Base-by-base conservation (phyloP, 768 basidiomycete genomes). In the Heimioporus sp. region DNA sequence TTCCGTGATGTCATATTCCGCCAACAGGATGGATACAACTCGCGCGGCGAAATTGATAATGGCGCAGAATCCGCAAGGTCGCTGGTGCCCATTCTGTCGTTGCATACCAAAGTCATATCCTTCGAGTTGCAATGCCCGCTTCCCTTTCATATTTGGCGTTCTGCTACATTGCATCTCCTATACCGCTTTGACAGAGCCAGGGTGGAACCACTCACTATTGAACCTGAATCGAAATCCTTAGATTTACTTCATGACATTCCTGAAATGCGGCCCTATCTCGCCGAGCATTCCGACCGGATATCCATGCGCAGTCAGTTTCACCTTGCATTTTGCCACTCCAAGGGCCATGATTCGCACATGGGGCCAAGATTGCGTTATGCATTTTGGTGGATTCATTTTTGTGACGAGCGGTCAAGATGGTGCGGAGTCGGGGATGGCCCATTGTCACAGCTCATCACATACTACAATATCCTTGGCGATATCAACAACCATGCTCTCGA, bases 51-150 rank as follows among this genome's bases (percentile, higher is more conserved):
- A 9, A 65, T 72, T 37, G 76, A 79, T 52, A 5, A 28, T 6
- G 24, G 24, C 7, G 24, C 24, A 5, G 24, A 28, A 28, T 28
- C 24, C 24, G 6, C 24, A 28, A 28, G 24, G 24, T 75, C 74
- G 75, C 78, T 74, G 1, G 53, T 79, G 19, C 73, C 78, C 4
- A 20, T 49, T 1, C 35, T 59, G 15, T 11, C 10, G 5, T 12
- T 54, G 10, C 37, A 17, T 17, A n/a, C 12, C 37, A 38, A 38
- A 17, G 54, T 59, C 0, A 58, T 67, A 7, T 61, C 76, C 1
- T 77, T 78, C 48, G 76, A 79, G 47, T 55, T 76, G 10, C 43
- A 46, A 12, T 66, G 66, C 40, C 77, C 77, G 4, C 20, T 44
- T 5, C 46, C 55, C 4, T 72, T 77, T 48, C 53, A 60, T 16